A percentile compares a stretch with the other conserved stretches of the same genome.
Conservation (phyloP, 2,329 filamentous ascomycete genomes). For the Alternaria atra region DNA sequence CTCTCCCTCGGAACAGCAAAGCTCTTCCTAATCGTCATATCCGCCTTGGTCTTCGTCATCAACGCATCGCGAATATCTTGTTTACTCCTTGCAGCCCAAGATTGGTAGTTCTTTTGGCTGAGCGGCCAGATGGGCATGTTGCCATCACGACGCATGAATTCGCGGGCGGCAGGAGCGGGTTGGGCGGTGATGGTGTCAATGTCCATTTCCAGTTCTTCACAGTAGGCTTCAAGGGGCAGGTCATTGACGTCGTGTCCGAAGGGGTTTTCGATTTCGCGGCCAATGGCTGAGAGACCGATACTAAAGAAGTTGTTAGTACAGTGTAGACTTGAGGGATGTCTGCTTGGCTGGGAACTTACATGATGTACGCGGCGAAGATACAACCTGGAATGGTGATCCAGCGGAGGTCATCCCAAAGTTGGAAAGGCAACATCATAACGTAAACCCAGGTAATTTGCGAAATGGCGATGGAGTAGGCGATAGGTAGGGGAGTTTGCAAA, state of each 20-base stretch:
- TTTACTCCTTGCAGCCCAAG: constrained; percentile 50
- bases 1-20: constrained; percentile 33
- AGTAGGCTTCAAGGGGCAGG: constrained; percentile 70
- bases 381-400: constrained; percentile 85
- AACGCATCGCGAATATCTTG: constrained; percentile 56
- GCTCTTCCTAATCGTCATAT: constrained; percentile 46
- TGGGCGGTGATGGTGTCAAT: constrained; percentile 75
- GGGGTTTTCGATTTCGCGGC: constrained; percentile 84
- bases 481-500: constrained; percentile 80
- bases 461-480: constrained; percentile 85
- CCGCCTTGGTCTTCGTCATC: constrained; percentile 52
- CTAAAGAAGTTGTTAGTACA: background rate
- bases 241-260: constrained; percentile 88
- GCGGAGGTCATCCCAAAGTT: constrained; percentile 69
- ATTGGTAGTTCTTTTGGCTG: constrained; percentile 52
- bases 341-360: constrained; percentile 47
- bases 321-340: background rate
- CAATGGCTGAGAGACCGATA: constrained; percentile 78
- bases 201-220: constrained; percentile 76
- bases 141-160: constrained; percentile 60
- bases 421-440: constrained; percentile 81
- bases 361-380: constrained; percentile 78
- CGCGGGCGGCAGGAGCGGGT: constrained; percentile 60
- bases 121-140: constrained; percentile 69
- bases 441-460: constrained; percentile 89